A percentile compares a stretch with the other conserved stretches of the same genome.
Conservation (phyloP, 73 alveolate genomes). For the Symbiodinium pilosum region DNA sequence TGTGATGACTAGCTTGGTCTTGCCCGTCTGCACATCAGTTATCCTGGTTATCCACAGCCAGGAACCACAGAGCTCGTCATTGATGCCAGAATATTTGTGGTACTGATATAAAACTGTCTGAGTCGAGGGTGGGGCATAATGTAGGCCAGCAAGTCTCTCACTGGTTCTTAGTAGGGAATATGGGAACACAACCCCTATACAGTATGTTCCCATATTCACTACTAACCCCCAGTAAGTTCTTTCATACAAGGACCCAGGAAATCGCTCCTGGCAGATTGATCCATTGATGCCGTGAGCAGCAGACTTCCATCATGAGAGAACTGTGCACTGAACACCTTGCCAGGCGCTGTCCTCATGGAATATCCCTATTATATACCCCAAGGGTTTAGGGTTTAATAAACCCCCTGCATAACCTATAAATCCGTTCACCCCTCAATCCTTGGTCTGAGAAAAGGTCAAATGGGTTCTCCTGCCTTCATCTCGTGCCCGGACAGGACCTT, state of each 20-base stretch:
- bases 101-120: too few species aligned
- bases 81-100: too few species aligned
- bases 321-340: conserved; percentile 76
- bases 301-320: conserved; percentile 48
- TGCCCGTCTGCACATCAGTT: conserved; percentile 55
- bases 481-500: conserved; percentile 16
- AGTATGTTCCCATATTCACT: too few species aligned
- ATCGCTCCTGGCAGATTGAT: conserved; percentile 64
- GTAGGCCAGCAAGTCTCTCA: background rate
- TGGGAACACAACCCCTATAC: too few species aligned
- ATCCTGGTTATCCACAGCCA: conserved; percentile 32
- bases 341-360: too few species aligned
- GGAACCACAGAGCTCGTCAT: too few species aligned
- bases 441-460: background rate
- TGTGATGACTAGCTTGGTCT: conserved; percentile 40
- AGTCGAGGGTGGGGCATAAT: too few species aligned
- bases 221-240: background rate
- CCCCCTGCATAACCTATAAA: too few species aligned
- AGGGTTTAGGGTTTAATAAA: too few species aligned
- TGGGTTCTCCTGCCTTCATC: background rate
- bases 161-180: too few species aligned
- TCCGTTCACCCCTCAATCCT: too few species aligned
- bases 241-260: background rate
- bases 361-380: too few species aligned
- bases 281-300: conserved; percentile 85